phyloP scores from a whole-genome alignment of 2,329 filamentous ascomycete genomes.

The Colletotrichum agaves region DNA sequence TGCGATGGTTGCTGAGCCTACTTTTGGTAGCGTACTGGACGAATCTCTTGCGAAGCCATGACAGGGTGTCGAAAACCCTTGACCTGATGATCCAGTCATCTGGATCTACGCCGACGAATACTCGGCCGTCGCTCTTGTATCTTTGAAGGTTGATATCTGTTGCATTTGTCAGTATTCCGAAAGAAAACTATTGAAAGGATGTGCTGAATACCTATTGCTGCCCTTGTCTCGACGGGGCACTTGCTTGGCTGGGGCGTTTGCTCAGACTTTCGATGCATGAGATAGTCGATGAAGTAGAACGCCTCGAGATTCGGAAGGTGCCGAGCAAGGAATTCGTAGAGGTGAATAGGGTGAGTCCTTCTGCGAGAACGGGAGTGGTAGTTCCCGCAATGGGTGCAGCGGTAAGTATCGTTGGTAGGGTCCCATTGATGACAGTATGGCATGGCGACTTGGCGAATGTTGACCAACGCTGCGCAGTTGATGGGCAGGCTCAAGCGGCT shows the following conservation, averaged over 20 bases:
- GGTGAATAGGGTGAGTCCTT: constrained; percentile 50
- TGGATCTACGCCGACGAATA: constrained; percentile 48
- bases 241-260: too few species aligned
- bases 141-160: background rate
- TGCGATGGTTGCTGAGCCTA: constrained; percentile 45
- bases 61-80: constrained; percentile 47
- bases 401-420: constrained; percentile 38
- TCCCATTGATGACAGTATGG: constrained; percentile 56
- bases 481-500: constrained; percentile 43
- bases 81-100: constrained; percentile 50
- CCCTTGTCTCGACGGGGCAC: too few species aligned
- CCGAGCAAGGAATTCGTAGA: constrained; percentile 56
- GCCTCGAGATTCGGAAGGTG: constrained; percentile 54
- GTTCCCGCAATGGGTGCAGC: constrained; percentile 49
- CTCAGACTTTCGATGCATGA: constrained; percentile 47
- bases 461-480: constrained; percentile 44
- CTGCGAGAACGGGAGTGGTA: constrained; percentile 43
- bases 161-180: background rate
- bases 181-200: too few species aligned
- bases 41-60: constrained; percentile 53
- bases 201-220: too few species aligned
- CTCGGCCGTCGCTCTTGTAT: constrained; percentile 44
- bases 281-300: constrained; percentile 58
- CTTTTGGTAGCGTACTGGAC: constrained; percentile 50
- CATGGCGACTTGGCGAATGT: constrained; percentile 53